These are phyloP conservation scores for Glebionis coronaria DNA, from an alignment of 129 eudicot genomes.

Conservation along the genomic window DNA sequence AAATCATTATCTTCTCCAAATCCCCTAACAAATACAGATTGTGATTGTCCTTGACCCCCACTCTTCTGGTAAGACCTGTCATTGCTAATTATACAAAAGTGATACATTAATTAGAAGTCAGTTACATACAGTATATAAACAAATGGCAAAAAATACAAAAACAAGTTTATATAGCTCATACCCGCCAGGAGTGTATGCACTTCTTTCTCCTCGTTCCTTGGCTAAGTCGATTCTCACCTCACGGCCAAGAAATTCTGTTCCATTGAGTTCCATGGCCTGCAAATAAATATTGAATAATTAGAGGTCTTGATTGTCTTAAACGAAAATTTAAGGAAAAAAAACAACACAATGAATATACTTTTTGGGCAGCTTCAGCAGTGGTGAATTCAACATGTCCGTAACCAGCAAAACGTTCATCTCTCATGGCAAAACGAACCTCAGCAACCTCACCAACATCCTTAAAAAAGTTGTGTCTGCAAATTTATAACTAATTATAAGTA, in stretches of 20 bases:
- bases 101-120: background rate
- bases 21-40: slow-evolving; percentile 63
- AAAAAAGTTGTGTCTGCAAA: slow-evolving; percentile 62
- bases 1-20: slow-evolving; percentile 45
- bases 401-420: slow-evolving; percentile 60
- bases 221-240: slow-evolving; percentile 59
- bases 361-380: slow-evolving; percentile 62
- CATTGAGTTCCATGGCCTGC: slow-evolving; percentile 64
- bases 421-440: slow-evolving; percentile 59
- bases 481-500: slow-evolving; percentile 8
- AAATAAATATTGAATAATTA: background rate
- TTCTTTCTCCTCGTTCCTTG: slow-evolving; percentile 61
- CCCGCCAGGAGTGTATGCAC: slow-evolving; percentile 69
- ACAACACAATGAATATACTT: slow-evolving; percentile 32
- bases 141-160: too few relatives aligned
- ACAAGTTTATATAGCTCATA: slow-evolving; percentile 11
- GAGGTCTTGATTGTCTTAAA: background rate
- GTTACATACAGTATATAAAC: too few relatives aligned
- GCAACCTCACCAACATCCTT: slow-evolving; percentile 68
- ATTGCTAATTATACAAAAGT: slow-evolving; percentile 20
- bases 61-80: slow-evolving; percentile 48
- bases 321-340: background rate
- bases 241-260: slow-evolving; percentile 47
- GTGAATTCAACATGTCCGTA: slow-evolving; percentile 92
- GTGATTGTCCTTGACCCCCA: slow-evolving; percentile 39